Evolutionary conservation across 768 basidiomycete species (phyloP).

Genomic region (Mycena metata): DNA sequence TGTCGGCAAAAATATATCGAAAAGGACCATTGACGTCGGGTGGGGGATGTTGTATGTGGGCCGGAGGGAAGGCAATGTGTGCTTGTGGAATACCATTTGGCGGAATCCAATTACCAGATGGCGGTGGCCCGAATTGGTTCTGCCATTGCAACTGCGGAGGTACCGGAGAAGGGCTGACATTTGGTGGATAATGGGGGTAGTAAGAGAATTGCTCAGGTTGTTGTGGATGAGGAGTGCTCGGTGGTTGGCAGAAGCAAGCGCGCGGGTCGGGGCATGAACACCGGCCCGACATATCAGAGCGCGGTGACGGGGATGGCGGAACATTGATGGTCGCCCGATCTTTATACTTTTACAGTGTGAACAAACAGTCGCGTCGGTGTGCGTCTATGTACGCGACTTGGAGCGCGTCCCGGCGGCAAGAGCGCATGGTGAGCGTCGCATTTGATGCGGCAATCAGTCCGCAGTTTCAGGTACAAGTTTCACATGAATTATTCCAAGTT

Average conservation of each 20-base stretch:
- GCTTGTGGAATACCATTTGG: not conserved
- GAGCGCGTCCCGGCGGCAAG: not conserved
- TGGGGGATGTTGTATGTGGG: not conserved
- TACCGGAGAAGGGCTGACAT: not conserved
- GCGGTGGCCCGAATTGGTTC: not conserved
- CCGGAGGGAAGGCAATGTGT: conserved; percentile 4
- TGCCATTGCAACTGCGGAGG: not conserved
- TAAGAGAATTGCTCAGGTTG: not conserved
- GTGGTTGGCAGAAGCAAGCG: conserved; percentile 4
- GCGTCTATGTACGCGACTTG: not conserved
- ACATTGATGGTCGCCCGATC: not conserved
- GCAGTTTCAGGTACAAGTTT: too few relatives aligned
- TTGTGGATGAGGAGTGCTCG: not conserved
- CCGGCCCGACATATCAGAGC: not conserved
- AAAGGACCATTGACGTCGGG: not conserved
- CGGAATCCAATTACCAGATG: not conserved
- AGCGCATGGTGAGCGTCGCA: not conserved
- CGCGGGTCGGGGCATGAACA: conserved; percentile 5
- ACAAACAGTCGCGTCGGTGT: conserved; percentile 7
- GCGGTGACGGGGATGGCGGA: not conserved
- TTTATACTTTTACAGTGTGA: not conserved
- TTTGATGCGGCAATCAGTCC: conserved; percentile 8
- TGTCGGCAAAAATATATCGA: not conserved
- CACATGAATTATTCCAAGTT: not conserved
- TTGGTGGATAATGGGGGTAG: not conserved